These are phyloP conservation scores for Allantophomopsis lycopodina DNA, from an alignment of 2,329 filamentous ascomycete species.

Conservation along the genomic window DNA sequence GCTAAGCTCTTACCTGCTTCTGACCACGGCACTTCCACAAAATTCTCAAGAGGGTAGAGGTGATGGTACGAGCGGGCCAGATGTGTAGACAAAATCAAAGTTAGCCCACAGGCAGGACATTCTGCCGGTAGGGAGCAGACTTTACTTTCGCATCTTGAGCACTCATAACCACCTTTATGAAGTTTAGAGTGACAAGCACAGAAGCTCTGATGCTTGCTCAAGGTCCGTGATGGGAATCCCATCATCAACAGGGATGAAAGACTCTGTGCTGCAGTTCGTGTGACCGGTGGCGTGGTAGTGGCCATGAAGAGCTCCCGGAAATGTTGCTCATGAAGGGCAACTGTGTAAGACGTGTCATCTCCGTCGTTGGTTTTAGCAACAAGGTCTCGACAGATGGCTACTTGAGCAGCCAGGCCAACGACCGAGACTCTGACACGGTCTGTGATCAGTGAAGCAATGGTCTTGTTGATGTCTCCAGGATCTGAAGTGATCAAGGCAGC, in stretches of 20 bases:
- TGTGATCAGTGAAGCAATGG: conserved; percentile 61
- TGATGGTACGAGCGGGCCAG: conserved; percentile 88
- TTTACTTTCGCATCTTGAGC: conserved; percentile 76
- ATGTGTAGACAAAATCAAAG: conserved; percentile 87
- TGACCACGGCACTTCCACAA: conserved; percentile 79
- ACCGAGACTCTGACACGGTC: conserved; percentile 82
- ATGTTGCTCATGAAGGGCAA: conserved; percentile 78
- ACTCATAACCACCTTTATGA: conserved; percentile 74
- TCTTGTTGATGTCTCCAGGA: conserved; percentile 89
- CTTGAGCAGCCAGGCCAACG: conserved; percentile 80
- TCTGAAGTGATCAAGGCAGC: conserved; percentile 84
- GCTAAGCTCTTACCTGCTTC: conserved; percentile 39
- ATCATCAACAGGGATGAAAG: conserved; percentile 75
- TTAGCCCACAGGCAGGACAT: conserved; percentile 83
- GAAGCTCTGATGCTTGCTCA: conserved; percentile 58
- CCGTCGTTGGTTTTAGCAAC: conserved; percentile 79
- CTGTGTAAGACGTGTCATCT: conserved; percentile 61
- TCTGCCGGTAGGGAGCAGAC: conserved; percentile 84
- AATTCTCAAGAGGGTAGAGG: conserved; percentile 79
- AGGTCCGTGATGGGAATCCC: conserved; percentile 84
- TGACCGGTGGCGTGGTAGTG: conserved; percentile 78
- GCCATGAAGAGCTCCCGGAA: conserved; percentile 82
- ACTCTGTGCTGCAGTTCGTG: conserved; percentile 46
- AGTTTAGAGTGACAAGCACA: conserved; percentile 87
- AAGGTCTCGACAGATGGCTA: conserved; percentile 84